Conservation (phyloP, 2,329 filamentous ascomycete genomes). For the Dothideomycetes sp. region DNA sequence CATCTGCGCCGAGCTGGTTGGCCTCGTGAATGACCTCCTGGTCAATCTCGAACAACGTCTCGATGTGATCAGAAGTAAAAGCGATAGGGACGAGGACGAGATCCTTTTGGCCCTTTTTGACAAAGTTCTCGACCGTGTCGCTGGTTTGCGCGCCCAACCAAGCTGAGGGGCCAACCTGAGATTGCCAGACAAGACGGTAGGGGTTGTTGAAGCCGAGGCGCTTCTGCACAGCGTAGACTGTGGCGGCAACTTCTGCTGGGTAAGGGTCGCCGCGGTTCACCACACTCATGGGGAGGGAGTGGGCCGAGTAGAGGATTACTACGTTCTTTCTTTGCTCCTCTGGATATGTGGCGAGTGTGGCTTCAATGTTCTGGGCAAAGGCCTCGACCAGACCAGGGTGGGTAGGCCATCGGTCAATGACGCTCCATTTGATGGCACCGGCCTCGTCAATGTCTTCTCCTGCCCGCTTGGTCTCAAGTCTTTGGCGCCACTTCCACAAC, state of each 20-base stretch:
- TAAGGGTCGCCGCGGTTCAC: slow-evolving; percentile 96
- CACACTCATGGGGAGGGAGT: slow-evolving; percentile 93
- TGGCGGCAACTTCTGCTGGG: slow-evolving; percentile 88
- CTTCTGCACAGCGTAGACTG: slow-evolving; percentile 94
- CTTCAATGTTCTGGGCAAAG: slow-evolving; percentile 85
- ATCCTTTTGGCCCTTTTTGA: slow-evolving; percentile 84
- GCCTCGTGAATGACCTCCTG: slow-evolving; percentile 88
- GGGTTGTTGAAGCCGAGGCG: slow-evolving; percentile 77
- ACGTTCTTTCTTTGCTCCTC: slow-evolving; percentile 68
- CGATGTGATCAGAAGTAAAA: slow-evolving; percentile 98
- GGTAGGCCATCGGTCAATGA: slow-evolving; percentile 95
- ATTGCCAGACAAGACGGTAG: slow-evolving; percentile 94
- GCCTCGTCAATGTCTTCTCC: slow-evolving; percentile 38
- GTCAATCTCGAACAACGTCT: slow-evolving; percentile 90
- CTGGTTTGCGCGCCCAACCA: slow-evolving; percentile 94
- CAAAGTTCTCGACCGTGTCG: slow-evolving; percentile 76
- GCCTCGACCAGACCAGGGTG: slow-evolving; percentile 83
- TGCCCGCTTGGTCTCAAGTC: slow-evolving; percentile 66
- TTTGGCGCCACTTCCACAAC: slow-evolving; percentile 90
- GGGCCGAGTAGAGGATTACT: slow-evolving; percentile 84
- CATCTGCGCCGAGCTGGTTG: slow-evolving; percentile 56
- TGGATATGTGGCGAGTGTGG: slow-evolving; percentile 72
- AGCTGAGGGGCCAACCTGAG: slow-evolving; percentile 86
- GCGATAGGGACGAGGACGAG: slow-evolving; percentile 88
- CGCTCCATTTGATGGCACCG: slow-evolving; percentile 84